Evolutionary conservation across 2,329 filamentous ascomycete species (phyloP).

Genomic region (Sclerotinia borealis): DNA sequence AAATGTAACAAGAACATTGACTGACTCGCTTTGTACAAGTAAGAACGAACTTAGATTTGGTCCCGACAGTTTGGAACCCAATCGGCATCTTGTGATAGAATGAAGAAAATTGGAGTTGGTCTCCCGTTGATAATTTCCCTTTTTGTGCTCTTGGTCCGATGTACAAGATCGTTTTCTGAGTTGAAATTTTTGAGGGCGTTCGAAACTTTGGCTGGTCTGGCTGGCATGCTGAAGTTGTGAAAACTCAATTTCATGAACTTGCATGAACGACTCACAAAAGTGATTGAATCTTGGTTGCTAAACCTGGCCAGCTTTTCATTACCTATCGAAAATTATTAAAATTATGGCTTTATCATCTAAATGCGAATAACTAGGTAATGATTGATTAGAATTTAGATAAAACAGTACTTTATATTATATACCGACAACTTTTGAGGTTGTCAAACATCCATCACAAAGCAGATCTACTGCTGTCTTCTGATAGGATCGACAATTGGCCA

Average conservation of each 20-base stretch:
- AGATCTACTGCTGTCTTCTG: slow-evolving; percentile 15
- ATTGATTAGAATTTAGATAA: not conserved
- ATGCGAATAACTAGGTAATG: not conserved
- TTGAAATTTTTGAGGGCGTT: not conserved
- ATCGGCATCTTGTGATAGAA: not conserved
- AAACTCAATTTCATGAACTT: not conserved
- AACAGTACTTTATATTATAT: slow-evolving; percentile 1
- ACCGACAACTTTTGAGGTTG: not conserved
- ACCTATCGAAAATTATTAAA: not conserved
- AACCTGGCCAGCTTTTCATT: not conserved
- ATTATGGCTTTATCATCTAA: not conserved
- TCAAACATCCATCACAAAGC: not conserved
- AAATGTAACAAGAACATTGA: not conserved
- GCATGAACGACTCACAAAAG: not conserved
- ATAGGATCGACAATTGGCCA: slow-evolving; percentile 36
- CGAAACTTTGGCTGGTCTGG: not conserved
- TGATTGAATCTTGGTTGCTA: not conserved
- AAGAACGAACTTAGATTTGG: not conserved
- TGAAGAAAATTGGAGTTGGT: not conserved
- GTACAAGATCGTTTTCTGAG: not conserved
- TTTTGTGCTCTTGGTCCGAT: not conserved
- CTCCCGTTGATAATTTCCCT: not conserved
- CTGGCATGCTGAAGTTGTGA: not conserved
- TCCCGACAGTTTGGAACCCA: slow-evolving; percentile 8
- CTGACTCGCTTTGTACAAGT: not conserved